Percentiles rank a stretch among this genome's conserved stretches.
These are phyloP conservation scores for Chlamydomonas eustigma DNA, from an alignment of 139 green algal species.

Conservation along the genomic window DNA sequence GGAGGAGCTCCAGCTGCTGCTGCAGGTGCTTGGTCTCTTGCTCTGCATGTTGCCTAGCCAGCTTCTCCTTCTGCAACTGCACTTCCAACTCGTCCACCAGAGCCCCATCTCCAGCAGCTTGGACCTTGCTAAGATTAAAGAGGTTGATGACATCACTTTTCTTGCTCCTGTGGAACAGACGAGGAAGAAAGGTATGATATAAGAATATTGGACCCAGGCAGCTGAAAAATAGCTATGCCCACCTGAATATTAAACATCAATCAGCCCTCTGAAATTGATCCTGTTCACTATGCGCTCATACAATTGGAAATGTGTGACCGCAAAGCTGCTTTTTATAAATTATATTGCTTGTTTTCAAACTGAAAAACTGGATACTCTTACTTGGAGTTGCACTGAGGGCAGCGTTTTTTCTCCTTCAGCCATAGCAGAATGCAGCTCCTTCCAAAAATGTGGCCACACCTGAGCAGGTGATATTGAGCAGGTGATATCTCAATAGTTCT, in stretches of 20 bases:
- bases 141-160: background rate
- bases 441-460: conserved; percentile 3
- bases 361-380: too few species aligned
- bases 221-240: too few species aligned
- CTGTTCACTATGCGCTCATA: too few species aligned
- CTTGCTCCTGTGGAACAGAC: background rate
- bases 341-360: too few species aligned
- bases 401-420: conserved; percentile 1
- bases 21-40: background rate
- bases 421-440: background rate
- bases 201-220: too few species aligned
- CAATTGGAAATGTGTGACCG: too few species aligned
- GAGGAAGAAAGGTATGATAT: background rate
- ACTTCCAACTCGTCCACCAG: background rate
- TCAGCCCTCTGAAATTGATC: too few species aligned
- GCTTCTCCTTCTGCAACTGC: background rate
- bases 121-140: background rate
- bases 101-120: background rate
- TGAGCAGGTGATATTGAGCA: background rate
- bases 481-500: background rate
- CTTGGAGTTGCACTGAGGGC: conserved; percentile 6
- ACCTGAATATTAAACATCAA: too few species aligned
- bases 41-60: background rate
- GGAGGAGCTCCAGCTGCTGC: conserved; percentile 3
- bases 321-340: too few species aligned